Percentiles rank a stretch among this genome's conserved stretches.
These are phyloP conservation scores for Gardenia jasminoides DNA, from an alignment of 257 asterid species.

Conservation along the genomic window DNA sequence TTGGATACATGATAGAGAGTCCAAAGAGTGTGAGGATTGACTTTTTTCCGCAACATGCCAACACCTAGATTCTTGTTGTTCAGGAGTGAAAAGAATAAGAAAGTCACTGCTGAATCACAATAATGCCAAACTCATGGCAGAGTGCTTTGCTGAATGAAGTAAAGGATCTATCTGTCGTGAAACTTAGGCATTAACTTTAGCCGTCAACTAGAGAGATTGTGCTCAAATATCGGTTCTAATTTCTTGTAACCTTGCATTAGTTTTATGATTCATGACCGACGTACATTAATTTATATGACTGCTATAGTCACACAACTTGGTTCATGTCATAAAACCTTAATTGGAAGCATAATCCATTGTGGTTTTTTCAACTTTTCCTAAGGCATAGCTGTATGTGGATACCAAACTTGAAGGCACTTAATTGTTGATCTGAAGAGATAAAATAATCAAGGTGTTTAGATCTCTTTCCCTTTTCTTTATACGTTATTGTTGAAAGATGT, in stretches of 20 bases:
- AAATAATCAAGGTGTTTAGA: no score
- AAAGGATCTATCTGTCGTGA: neutral
- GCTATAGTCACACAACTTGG: neutral
- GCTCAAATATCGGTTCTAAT: neutral
- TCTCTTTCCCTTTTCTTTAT: neutral
- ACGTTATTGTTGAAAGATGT: neutral
- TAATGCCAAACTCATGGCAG: neutral
- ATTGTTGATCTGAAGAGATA: no score
- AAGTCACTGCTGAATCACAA: neutral
- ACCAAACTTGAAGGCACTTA: no score
- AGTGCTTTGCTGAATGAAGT: neutral
- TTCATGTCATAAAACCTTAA: no score
- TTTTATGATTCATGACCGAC: neutral
- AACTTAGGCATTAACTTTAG: neutral
- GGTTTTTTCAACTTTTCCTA: neutral
- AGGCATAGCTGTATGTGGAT: no score
- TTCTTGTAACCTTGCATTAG: neutral
- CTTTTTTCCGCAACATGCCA: neutral
- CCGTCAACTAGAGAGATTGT: neutral
- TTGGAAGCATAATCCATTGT: neutral
- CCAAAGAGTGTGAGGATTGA: neutral
- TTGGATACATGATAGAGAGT: neutral
- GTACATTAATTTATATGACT: neutral
- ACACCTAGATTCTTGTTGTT: neutral
- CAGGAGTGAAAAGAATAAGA: neutral